phyloP scores from a whole-genome alignment of 2,329 filamentous ascomycete genomes.

The Trichothecium roseum region DNA sequence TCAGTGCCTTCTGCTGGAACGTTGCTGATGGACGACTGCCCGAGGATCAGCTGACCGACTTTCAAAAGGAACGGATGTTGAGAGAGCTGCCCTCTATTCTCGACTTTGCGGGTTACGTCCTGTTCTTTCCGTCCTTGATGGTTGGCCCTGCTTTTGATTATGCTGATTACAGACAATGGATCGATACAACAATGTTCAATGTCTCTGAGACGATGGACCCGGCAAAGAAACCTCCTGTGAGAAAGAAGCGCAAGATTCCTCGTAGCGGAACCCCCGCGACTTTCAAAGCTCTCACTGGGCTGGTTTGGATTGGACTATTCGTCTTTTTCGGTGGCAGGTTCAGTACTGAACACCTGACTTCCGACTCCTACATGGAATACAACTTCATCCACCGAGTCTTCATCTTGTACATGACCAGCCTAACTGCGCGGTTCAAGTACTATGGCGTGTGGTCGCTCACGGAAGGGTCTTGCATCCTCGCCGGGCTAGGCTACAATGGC shows the following conservation, averaged over 20 bases:
- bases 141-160: conserved; percentile 91
- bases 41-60: conserved; percentile 69
- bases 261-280: conserved; percentile 78
- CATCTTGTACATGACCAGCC: conserved; percentile 72
- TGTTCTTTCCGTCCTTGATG: conserved; percentile 90
- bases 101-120: conserved; percentile 80
- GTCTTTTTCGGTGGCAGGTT: conserved; percentile 62
- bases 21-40: conserved; percentile 83
- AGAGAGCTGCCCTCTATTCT: conserved; percentile 62
- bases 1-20: conserved; percentile 96
- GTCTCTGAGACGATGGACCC: conserved; percentile 73
- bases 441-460: conserved; percentile 93
- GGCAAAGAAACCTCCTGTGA: conserved; percentile 71
- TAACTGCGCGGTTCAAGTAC: conserved; percentile 82
- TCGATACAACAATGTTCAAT: conserved; percentile 92
- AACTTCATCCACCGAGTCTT: conserved; percentile 64
- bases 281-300: conserved; percentile 61
- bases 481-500: conserved; percentile 89
- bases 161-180: conserved; percentile 82
- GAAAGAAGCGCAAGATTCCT: conserved; percentile 86
- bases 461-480: conserved; percentile 88
- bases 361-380: conserved; percentile 56
- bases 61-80: conserved; percentile 75
- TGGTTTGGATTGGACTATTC: conserved; percentile 72
- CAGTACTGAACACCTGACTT: conserved; percentile 50